These are phyloP conservation scores for Metschnikowia santaceciliae DNA, from an alignment of 805 yeast genomes.

Conservation along the genomic window DNA sequence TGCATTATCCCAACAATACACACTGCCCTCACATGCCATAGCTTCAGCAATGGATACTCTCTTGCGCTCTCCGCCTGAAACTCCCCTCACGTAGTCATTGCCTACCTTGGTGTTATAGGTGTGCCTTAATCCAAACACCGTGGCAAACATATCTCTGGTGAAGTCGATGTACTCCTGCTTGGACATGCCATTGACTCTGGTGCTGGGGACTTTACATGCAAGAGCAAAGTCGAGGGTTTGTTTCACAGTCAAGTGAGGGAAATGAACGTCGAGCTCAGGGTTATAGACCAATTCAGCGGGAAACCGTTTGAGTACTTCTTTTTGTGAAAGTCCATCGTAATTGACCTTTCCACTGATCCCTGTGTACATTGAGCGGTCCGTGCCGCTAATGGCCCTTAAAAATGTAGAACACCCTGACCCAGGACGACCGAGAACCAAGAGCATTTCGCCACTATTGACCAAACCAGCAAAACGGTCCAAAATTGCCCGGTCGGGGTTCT, in stretches of 20 bases:
- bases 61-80: conserved; percentile 69
- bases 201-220: conserved; percentile 53
- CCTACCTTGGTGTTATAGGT: conserved; percentile 58
- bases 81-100: conserved; percentile 60
- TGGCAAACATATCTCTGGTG: conserved; percentile 39
- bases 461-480: background rate
- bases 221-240: conserved; percentile 63
- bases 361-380: conserved; percentile 46
- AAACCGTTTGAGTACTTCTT: conserved; percentile 47
- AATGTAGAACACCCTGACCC: conserved; percentile 74
- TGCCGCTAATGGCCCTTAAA: conserved; percentile 58
- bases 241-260: conserved; percentile 64
- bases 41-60: conserved; percentile 68
- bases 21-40: conserved; percentile 41
- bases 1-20: conserved; percentile 63
- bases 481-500: background rate
- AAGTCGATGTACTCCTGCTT: conserved; percentile 48
- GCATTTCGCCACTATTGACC: background rate
- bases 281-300: conserved; percentile 67
- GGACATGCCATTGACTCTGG: conserved; percentile 49
- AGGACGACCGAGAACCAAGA: conserved; percentile 64
- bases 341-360: conserved; percentile 37
- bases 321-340: conserved; percentile 51
- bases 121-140: conserved; percentile 50
- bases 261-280: conserved; percentile 64